Evolutionary conservation across 371 early-diverging fungal genomes (phyloP).

Genomic region (Mortierella sp.): DNA sequence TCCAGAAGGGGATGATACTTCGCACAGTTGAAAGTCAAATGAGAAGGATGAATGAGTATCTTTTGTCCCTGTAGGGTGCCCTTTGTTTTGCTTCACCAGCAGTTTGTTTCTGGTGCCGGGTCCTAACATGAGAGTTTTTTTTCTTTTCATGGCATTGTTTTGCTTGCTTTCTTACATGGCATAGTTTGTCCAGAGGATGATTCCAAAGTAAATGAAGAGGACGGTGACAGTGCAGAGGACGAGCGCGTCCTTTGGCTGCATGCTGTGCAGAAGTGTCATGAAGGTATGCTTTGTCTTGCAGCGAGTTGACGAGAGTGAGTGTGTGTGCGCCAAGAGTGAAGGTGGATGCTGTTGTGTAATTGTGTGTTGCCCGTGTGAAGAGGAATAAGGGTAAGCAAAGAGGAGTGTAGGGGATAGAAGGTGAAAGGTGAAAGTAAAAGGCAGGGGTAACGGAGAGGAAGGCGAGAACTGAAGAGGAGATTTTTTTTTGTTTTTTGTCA

Average conservation of each 20-base stretch:
- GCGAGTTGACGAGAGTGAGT: neutral
- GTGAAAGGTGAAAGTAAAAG: neutral
- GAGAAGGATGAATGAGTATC: neutral
- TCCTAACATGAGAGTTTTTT: neutral
- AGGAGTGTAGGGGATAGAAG: neutral
- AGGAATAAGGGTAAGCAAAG: neutral
- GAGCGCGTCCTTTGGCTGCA: slow-evolving; percentile 51
- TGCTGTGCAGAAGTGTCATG: neutral
- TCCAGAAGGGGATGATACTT: slow-evolving; percentile 53
- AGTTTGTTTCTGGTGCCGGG: neutral
- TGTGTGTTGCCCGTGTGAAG: neutral
- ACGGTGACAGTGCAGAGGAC: slow-evolving; percentile 44
- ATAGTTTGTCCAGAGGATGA: slow-evolving; percentile 42
- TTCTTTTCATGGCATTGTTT: neutral
- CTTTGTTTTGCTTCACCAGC: neutral
- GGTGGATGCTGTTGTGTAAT: neutral
- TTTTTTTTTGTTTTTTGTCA: neutral
- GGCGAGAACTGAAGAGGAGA: neutral
- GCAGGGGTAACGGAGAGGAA: neutral
- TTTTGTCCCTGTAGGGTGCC: neutral
- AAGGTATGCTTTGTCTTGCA: neutral
- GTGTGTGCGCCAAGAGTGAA: neutral
- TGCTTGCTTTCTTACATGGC: slow-evolving; percentile 27
- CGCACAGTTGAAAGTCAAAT: neutral
- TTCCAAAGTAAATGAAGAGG: slow-evolving; percentile 44